Percentiles rank a stretch among this genome's conserved stretches.
phyloP scores from a whole-genome alignment of 345 rosid genomes.

The Xanthoceras sorbifolium region DNA sequence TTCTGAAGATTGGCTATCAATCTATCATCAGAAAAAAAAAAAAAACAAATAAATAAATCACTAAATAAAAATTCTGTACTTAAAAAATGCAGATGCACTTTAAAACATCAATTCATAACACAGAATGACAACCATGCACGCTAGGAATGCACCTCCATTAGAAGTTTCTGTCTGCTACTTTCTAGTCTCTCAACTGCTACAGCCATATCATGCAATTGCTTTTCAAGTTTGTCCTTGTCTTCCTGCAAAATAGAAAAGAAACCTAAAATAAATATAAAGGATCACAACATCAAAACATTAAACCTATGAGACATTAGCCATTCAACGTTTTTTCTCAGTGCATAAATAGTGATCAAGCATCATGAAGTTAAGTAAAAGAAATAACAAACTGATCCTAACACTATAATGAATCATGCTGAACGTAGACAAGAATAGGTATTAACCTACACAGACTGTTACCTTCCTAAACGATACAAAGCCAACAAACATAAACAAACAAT shows the following conservation, averaged over 20 bases:
- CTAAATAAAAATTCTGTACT: conserved; percentile 4
- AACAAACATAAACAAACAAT: not conserved
- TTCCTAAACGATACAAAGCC: not conserved
- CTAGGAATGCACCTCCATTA: conserved; percentile 63
- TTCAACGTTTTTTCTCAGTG: not conserved
- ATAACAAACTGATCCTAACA: not conserved
- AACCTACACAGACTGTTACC: not conserved
- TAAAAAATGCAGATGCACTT: conserved; percentile 14
- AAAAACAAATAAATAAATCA: no score
- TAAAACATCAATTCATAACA: conserved; percentile 10
- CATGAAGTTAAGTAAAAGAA: not conserved
- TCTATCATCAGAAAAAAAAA: conserved; percentile 43
- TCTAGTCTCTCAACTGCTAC: conserved; percentile 89
- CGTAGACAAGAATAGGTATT: not conserved
- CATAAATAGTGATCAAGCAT: not conserved
- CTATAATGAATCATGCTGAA: not conserved
- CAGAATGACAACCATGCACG: conserved; percentile 18
- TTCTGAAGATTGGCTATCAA: conserved; percentile 95
- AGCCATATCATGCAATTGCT: conserved; percentile 94
- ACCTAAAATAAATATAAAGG: not conserved
- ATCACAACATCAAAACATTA: not conserved
- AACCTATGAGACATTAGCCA: conserved; percentile 9
- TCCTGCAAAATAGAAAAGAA: conserved; percentile 51
- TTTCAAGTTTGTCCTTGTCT: conserved; percentile 83
- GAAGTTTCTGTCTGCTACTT: conserved; percentile 93